Evolutionary conservation across 768 basidiomycete species (phyloP).

Genomic region (Agrocybe pediades): DNA sequence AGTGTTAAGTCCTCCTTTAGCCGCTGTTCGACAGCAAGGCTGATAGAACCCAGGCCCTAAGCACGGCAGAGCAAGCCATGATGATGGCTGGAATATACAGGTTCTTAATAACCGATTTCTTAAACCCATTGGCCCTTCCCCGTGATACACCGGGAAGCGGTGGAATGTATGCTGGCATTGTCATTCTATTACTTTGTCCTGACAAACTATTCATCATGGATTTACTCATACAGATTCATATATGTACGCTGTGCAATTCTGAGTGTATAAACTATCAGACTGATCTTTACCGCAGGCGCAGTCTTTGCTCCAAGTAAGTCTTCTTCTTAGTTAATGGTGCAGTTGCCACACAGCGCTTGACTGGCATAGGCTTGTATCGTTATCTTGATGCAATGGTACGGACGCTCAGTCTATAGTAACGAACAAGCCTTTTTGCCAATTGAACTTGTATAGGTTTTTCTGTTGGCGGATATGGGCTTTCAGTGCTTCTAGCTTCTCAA

Average conservation of each 20-base stretch:
- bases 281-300: constrained; percentile 6
- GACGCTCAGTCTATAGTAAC: too few relatives aligned
- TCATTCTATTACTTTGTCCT: too few relatives aligned
- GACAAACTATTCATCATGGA: too few relatives aligned
- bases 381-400: constrained; percentile 10
- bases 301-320: constrained; percentile 10
- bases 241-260: constrained; percentile 1
- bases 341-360: too few relatives aligned
- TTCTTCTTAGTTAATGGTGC: background rate
- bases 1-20: background rate
- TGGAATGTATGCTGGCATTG: constrained; percentile 15
- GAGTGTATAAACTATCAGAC: background rate
- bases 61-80: constrained; percentile 10
- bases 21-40: background rate
- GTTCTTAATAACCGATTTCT: constrained; percentile 14
- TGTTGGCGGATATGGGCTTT: constrained; percentile 18
- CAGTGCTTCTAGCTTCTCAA: constrained; percentile 2
- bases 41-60: constrained; percentile 3
- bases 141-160: constrained; percentile 14
- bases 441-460: constrained; percentile 14
- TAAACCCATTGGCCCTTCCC: constrained; percentile 10
- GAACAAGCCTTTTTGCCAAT: too few relatives aligned
- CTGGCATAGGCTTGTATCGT: background rate
- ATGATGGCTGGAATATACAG: constrained; percentile 16
- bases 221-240: constrained; percentile 12